Evolutionary conservation across 1,139 yeast species (phyloP).

Genomic region (Sugiyamaella pinicola): DNA sequence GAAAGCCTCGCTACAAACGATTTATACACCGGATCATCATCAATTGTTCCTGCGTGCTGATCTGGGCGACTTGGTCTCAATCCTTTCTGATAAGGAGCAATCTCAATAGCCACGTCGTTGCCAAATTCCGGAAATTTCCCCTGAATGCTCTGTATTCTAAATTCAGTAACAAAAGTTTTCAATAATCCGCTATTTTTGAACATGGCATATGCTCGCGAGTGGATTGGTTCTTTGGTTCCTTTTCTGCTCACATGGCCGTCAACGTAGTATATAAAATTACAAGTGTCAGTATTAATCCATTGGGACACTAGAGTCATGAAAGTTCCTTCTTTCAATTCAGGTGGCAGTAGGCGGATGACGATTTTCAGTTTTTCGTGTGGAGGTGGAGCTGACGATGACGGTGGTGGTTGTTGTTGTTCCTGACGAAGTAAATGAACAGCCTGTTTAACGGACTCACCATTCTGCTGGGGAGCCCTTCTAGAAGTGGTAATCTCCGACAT

Average conservation of each 20-base stretch:
- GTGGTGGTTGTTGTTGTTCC: conserved; percentile 4
- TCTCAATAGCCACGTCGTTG: conserved; percentile 27
- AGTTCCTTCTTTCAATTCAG: conserved; percentile 39
- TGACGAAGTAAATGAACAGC: conserved; percentile 13
- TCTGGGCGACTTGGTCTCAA: conserved; percentile 24
- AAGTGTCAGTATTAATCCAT: conserved; percentile 28
- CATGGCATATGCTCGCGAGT: conserved; percentile 30
- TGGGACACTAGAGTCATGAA: conserved; percentile 36
- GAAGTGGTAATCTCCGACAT: conserved; percentile 10
- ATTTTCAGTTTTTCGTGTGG: conserved; percentile 32
- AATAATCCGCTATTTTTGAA: conserved; percentile 25
- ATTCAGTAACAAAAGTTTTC: conserved; percentile 27
- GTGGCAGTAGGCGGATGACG: conserved; percentile 46
- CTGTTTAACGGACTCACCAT: not conserved
- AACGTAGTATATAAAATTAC: conserved; percentile 42
- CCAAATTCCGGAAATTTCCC: conserved; percentile 19
- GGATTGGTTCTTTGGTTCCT: conserved; percentile 26
- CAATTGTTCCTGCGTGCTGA: conserved; percentile 28
- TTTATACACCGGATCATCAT: conserved; percentile 28
- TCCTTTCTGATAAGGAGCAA: conserved; percentile 34
- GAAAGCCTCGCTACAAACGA: conserved; percentile 26
- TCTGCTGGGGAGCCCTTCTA: not conserved
- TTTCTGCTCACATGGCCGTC: conserved; percentile 41
- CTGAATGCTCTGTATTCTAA: conserved; percentile 20
- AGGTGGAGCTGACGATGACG: not conserved